Evolutionary conservation across 2,329 filamentous ascomycete genomes (phyloP).

Genomic region (Sarocladiaceae sp.): DNA sequence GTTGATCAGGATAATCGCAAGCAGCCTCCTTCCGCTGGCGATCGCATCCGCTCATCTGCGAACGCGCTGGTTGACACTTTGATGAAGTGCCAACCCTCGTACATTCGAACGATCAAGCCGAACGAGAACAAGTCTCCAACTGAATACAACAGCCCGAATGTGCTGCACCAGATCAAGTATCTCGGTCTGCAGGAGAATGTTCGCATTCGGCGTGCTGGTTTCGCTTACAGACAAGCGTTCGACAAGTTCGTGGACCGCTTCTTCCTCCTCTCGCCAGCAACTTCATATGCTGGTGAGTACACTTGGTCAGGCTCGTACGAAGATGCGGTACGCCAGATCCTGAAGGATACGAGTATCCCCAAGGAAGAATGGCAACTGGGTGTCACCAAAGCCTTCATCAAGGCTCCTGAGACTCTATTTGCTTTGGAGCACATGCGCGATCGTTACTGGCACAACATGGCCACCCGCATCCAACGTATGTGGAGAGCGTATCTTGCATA

Average conservation of each 20-base stretch:
- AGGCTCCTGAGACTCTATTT: conserved; percentile 94
- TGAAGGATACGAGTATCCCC: conserved; percentile 94
- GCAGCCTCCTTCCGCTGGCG: conserved; percentile 87
- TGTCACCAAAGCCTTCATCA: conserved; percentile 95
- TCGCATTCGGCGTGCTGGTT: conserved; percentile 89
- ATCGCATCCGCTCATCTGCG: conserved; percentile 91
- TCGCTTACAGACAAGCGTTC: conserved; percentile 93
- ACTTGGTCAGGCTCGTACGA: conserved; percentile 89
- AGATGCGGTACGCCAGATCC: conserved; percentile 81
- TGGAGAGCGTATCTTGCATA: conserved; percentile 96
- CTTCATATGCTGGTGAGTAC: conserved; percentile 94
- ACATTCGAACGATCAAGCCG: conserved; percentile 98
- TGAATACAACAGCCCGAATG: conserved; percentile 88
- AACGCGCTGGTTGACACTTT: conserved; percentile 91
- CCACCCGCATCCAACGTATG: conserved; percentile 90
- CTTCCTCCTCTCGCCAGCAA: conserved; percentile 88
- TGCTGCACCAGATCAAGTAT: conserved; percentile 98
- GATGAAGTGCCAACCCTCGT: conserved; percentile 96
- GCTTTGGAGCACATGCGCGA: conserved; percentile 97
- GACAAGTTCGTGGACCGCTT: conserved; percentile 98
- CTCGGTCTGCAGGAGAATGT: conserved; percentile 99
- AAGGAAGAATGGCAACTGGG: conserved; percentile 96
- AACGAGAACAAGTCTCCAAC: conserved; percentile 97
- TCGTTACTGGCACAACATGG: conserved; percentile 99
- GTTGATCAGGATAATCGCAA: conserved; percentile 92